Conservation (phyloP, 805 yeast genomes). For the Candida corydali region DNA sequence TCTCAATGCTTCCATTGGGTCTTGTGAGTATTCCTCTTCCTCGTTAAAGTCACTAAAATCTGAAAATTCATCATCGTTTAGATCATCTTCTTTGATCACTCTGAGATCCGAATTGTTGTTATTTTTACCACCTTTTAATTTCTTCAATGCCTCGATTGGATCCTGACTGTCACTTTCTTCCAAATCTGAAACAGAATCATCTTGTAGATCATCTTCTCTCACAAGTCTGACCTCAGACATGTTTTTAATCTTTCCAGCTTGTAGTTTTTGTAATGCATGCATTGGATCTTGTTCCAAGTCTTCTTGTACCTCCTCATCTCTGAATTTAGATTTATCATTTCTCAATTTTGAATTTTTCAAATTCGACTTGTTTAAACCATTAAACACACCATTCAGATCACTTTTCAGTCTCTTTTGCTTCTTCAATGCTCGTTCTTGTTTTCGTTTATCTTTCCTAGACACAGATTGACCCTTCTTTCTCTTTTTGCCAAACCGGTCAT, state of each 20-base stretch:
- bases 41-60: slow-evolving; percentile 8
- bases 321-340: no score
- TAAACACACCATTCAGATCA: no score
- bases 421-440: slow-evolving; percentile 29
- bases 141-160: slow-evolving; percentile 18
- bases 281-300: no score
- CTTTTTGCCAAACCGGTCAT: slow-evolving; percentile 19
- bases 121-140: slow-evolving; percentile 12
- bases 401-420: slow-evolving; percentile 26
- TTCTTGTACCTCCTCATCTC: no score
- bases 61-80: slow-evolving; percentile 22
- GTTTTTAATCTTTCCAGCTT: slow-evolving; percentile 9
- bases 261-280: slow-evolving; percentile 14
- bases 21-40: slow-evolving; percentile 11
- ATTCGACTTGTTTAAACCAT: no score
- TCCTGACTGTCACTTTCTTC: slow-evolving; percentile 19
- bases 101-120: slow-evolving; percentile 13
- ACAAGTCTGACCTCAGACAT: slow-evolving; percentile 17
- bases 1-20: slow-evolving; percentile 15
- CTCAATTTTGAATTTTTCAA: slow-evolving; percentile 8
- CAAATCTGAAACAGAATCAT: slow-evolving; percentile 15
- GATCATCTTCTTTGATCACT: slow-evolving; percentile 28
- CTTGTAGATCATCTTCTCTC: slow-evolving; percentile 26
- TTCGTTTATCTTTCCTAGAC: slow-evolving; percentile 32
- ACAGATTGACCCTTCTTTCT: slow-evolving; percentile 18